These are phyloP conservation scores for Dendrobium huoshanense DNA, from an alignment of 106 monocot genomes.

Conservation along the genomic window DNA sequence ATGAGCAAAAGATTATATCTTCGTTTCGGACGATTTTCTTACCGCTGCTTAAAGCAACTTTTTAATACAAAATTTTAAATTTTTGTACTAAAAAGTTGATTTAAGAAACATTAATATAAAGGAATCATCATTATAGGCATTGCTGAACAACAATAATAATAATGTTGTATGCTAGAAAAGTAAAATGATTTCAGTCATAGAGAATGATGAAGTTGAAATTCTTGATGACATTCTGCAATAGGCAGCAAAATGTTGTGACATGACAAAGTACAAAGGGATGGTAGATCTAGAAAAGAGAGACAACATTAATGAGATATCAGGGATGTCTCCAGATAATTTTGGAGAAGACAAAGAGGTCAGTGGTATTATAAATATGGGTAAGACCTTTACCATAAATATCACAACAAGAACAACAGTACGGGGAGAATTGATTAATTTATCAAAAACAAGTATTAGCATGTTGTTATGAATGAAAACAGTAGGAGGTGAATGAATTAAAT, in stretches of 20 bases:
- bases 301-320: slow-evolving; percentile 4
- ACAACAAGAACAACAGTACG: not conserved
- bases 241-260: not conserved
- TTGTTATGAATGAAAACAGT: too few species aligned
- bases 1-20: too few species aligned
- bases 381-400: not conserved
- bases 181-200: not conserved
- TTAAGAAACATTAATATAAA: not conserved
- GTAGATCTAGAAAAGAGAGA: not conserved
- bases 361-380: not conserved
- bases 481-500: too few species aligned
- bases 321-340: not conserved
- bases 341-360: not conserved
- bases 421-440: not conserved
- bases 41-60: too few species aligned
- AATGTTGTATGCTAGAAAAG: not conserved
- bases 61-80: too few species aligned
- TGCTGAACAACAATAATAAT: too few species aligned
- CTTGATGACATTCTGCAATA: not conserved
- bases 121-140: not conserved
- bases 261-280: not conserved
- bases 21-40: too few species aligned
- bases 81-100: too few species aligned
- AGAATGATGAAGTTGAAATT: not conserved
- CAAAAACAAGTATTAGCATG: too few species aligned